Percentiles rank a stretch among this genome's conserved stretches.
phyloP scores from a whole-genome alignment of 2,329 filamentous ascomycete genomes.

The Penicillium glabrum region DNA sequence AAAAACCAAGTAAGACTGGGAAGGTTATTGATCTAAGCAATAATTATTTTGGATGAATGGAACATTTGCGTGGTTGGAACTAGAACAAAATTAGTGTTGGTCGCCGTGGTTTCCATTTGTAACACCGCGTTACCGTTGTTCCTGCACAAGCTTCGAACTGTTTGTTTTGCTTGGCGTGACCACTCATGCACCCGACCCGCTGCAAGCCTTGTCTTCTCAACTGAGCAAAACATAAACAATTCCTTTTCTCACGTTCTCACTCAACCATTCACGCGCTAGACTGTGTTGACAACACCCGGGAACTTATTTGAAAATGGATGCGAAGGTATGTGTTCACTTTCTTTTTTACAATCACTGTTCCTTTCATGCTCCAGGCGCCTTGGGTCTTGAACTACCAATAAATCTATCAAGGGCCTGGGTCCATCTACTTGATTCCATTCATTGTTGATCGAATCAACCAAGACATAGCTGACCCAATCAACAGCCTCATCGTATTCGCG shows the following conservation, averaged over 20 bases:
- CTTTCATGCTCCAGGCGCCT: not conserved
- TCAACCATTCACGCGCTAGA: constrained; percentile 5
- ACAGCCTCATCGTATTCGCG: constrained; percentile 70
- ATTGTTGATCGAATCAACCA: constrained; percentile 6
- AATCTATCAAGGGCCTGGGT: not conserved
- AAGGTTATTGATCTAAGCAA: not conserved
- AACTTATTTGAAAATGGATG: constrained; percentile 42
- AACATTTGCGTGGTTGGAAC: not conserved
- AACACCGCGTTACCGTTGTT: not conserved
- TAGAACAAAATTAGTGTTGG: not conserved
- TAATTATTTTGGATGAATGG: not conserved
- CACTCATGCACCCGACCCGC: constrained; percentile 18
- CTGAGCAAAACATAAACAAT: constrained; percentile 29
- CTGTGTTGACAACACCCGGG: constrained; percentile 1
- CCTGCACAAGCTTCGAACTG: constrained; percentile 6
- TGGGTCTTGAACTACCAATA: not conserved
- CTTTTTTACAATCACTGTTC: not conserved
- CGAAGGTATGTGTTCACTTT: constrained; percentile 35
- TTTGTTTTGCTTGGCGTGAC: constrained; percentile 24
- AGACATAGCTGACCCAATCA: constrained; percentile 6
- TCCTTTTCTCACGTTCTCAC: constrained; percentile 5
- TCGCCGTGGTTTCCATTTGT: not conserved
- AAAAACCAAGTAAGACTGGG: not conserved
- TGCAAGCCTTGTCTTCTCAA: constrained; percentile 14
- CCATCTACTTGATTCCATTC: not conserved